Conservation (phyloP, 1,284 basidiomycete species). For the Apiotrichum mycotoxinovorans region DNA sequence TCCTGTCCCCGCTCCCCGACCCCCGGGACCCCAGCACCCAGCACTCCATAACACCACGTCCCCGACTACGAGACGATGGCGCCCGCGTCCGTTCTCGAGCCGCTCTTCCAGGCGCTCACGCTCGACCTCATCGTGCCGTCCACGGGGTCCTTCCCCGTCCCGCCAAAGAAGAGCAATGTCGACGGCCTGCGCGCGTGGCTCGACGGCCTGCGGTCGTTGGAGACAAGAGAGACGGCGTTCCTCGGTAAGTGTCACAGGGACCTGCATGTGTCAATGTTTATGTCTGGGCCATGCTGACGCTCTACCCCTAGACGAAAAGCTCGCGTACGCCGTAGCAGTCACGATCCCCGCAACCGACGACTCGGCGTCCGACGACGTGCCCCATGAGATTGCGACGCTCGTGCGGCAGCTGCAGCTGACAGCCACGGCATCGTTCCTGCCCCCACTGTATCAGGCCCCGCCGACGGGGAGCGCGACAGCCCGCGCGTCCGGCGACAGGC, state of each 20-base stretch:
- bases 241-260: slow-evolving; percentile 60
- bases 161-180: slow-evolving; percentile 25
- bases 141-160: slow-evolving; percentile 51
- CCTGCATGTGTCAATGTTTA: too few species aligned
- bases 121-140: slow-evolving; percentile 67
- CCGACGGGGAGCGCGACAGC: too few species aligned
- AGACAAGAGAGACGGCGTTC: slow-evolving; percentile 54
- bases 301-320: slow-evolving; percentile 63
- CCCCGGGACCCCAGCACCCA: too few species aligned
- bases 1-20: too few species aligned
- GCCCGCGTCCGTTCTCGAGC: slow-evolving; percentile 52
- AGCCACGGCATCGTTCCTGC: slow-evolving; percentile 75
- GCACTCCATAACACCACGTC: not conserved
- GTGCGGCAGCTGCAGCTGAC: slow-evolving; percentile 57
- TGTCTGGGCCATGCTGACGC: too few species aligned
- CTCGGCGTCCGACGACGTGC: not conserved
- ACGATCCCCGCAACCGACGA: slow-evolving; percentile 22
- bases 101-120: slow-evolving; percentile 61
- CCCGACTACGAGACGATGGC: not conserved
- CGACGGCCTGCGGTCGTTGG: slow-evolving; percentile 47
- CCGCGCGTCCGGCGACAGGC: too few species aligned
- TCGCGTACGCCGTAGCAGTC: slow-evolving; percentile 64
- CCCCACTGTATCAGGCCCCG: slow-evolving; percentile 30
- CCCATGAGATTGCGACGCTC: slow-evolving; percentile 6
- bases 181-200: slow-evolving; percentile 58